Evolutionary conservation across 805 yeast species (phyloP), one percentile per base, ranked within the genome.

Genomic region (Ogataea allantospora): DNA sequence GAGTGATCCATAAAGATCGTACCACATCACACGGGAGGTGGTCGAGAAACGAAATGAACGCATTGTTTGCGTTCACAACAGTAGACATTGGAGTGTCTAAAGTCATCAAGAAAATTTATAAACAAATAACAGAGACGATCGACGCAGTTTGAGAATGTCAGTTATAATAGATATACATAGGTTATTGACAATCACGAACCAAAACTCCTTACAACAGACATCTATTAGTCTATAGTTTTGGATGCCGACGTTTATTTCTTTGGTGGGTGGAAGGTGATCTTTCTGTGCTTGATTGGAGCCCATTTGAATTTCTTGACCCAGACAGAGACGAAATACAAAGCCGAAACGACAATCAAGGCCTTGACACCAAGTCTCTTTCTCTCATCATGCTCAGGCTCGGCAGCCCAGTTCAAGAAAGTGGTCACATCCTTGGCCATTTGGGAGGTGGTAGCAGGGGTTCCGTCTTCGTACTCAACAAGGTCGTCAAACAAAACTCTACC

Each of bases 401-500:
- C 72, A 50, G 96, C 88, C 99, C 99, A 93, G 78, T 89, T 85
- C 67, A 93, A 80, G 83, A 93, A 93, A 37, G 88, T 80, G 47
- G 88, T 71, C 41, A 93, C 99, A 68, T 93, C 99, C 77, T 93
- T 93, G 54, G 99, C 99, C 98, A 91, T 89, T 75, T 93, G 99
- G 41, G 98, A 83, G 48, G 98, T 84, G 38, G 98, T 81, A 38
- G 99, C 98, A 43, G 95, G 96, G 43, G 99, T 93, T 62, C 99
- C 99, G 66, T 93, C 99, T 67, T 93, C 99, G 70, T 81, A 93
- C 75, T 93, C 99, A 50, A 93, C 99, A 61, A 93, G 76, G 51
- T 87, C 99, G 64, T 93, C 99, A 56, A 89, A 93, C 66, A 93
- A 76, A 43, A 91, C 98, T 74, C 99, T 86, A 63, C 87, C 98